Evolutionary conservation across 169 alveolate species (phyloP), one percentile per base, ranked within the genome.

Genomic region (Cryptosporidium parvum): DNA sequence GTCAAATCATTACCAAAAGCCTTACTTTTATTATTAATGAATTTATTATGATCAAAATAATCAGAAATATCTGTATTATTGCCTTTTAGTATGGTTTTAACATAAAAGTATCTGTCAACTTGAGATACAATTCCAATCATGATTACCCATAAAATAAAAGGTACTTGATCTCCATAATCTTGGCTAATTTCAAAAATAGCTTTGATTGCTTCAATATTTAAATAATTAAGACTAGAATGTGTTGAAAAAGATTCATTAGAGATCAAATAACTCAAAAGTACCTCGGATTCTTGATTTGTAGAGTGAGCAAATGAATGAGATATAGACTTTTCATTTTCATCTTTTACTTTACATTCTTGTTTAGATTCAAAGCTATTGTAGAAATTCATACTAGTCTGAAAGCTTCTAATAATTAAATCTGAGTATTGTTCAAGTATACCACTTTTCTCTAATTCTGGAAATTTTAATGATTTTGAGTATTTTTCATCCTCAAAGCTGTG

Each of bases 151-250:
- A 58, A 9, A 3, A 73, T n/a, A 58, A 33, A 56, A 10, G 86
- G 62, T n/a, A 73, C 2, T 53, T 23, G 14, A 37, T 73, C 51
- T 5, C 86, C 86, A 44, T 23, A 73, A 29, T 33, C 45, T 18
- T 56, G 44, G 6, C 58, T n/a, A 14, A 73, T 52, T 45, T 73
- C 86, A 33, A 73, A 73, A 33, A 73, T 52, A 10, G 70, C 18
- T 37, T 73, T 73, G 18, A 73, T 73, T 53, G 86, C 86, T 35
- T 52, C 62, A 53, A 73, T 33, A 31, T 73, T 73, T 35, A 44
- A 31, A 39, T 59, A 29, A 16, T 33, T 73, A 23, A 73, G 70
- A n/a, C 45, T 53, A 33, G 68, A 31, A 26, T 59, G 51, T 23
- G 44, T n/a, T 12, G 33, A 23, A 12, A 53, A 73, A 21, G 33